Evolutionary conservation across 768 basidiomycete genomes (phyloP).

Genomic region (Boletus fagicola): DNA sequence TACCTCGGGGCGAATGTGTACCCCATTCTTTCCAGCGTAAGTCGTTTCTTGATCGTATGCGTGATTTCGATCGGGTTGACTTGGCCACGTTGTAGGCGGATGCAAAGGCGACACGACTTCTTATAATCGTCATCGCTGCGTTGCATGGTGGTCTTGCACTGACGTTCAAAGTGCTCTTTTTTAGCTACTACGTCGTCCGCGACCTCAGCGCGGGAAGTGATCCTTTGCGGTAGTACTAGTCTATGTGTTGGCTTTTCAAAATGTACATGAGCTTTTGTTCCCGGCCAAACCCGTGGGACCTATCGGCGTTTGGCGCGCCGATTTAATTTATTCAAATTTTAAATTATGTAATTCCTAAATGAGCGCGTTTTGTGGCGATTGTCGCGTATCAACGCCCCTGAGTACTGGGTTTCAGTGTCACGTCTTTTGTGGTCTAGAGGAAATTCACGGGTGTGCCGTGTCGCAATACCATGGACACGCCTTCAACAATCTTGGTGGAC

Average conservation of each 20-base stretch:
- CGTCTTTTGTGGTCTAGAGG: background rate
- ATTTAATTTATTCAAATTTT: too few species aligned
- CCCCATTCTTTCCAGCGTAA: slow-evolving; percentile 80
- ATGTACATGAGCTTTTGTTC: too few species aligned
- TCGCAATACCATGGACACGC: slow-evolving; percentile 7
- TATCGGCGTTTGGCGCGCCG: too few species aligned
- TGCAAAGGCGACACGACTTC: slow-evolving; percentile 78
- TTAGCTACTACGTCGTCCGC: slow-evolving; percentile 52
- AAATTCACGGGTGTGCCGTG: background rate
- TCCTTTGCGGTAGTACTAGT: slow-evolving; percentile 17
- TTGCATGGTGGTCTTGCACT: slow-evolving; percentile 82
- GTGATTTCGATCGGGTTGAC: background rate
- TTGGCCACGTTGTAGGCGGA: slow-evolving; percentile 56
- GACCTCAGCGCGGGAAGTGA: slow-evolving; percentile 35
- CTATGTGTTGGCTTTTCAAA: too few species aligned
- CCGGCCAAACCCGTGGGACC: too few species aligned
- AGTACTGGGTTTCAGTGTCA: too few species aligned
- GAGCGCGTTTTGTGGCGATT: too few species aligned
- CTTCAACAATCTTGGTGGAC: slow-evolving; percentile 1
- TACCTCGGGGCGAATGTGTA: slow-evolving; percentile 86
- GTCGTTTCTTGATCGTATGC: slow-evolving; percentile 28
- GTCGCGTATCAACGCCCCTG: too few species aligned
- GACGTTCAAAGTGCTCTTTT: slow-evolving; percentile 74
- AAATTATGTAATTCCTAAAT: too few species aligned
- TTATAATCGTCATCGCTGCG: slow-evolving; percentile 71